Evolutionary conservation across 805 yeast genomes (phyloP).

Genomic region (Yamadazyma sp.): DNA sequence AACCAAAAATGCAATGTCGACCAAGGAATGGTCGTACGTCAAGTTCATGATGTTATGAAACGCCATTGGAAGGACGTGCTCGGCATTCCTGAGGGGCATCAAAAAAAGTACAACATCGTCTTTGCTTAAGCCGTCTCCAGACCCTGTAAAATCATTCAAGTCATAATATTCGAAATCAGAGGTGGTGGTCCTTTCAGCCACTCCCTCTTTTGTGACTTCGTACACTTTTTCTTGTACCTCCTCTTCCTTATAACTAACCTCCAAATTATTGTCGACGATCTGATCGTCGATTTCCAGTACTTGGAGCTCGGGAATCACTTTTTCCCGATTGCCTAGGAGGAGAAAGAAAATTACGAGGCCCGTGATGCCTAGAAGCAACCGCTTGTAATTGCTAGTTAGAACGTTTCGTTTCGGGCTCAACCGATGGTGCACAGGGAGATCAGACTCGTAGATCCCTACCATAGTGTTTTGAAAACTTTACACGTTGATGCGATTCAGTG

Average conservation of each 20-base stretch:
- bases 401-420: conserved; percentile 56
- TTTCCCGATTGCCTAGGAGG: conserved; percentile 1
- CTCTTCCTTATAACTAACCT: conserved; percentile 13
- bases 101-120: conserved; percentile 68
- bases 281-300: conserved; percentile 15
- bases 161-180: conserved; percentile 59
- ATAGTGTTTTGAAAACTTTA: background rate
- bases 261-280: conserved; percentile 15
- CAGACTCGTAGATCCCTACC: conserved; percentile 1
- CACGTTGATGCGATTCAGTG: conserved; percentile 6
- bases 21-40: conserved; percentile 77
- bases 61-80: conserved; percentile 73
- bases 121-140: conserved; percentile 45
- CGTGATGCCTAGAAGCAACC: conserved; percentile 2
- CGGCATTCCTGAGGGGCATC: conserved; percentile 80
- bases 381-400: conserved; percentile 36
- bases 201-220: conserved; percentile 21
- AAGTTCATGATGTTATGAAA: conserved; percentile 83
- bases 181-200: conserved; percentile 10
- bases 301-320: conserved; percentile 11
- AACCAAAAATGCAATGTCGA: conserved; percentile 78
- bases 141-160: conserved; percentile 55
- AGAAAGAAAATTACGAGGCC: conserved; percentile 6
- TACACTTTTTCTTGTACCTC: conserved; percentile 17
- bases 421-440: conserved; percentile 48